Evolutionary conservation across 768 basidiomycete species (phyloP).

Genomic region (Lactarius indigo): DNA sequence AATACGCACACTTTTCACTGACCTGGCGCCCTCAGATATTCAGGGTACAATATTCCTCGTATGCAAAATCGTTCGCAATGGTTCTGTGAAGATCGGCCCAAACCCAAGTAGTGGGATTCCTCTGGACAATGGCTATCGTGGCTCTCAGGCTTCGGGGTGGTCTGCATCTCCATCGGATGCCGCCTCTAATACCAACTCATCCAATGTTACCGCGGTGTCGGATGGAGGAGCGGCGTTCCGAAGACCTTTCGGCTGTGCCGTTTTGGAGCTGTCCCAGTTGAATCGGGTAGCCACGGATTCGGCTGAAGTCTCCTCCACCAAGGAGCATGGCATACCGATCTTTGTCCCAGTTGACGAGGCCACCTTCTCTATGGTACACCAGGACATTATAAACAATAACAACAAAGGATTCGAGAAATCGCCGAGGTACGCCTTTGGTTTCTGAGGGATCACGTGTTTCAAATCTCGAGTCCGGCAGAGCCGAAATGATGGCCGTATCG

Average conservation of each 20-base stretch:
- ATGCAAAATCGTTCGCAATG: constrained; percentile 86
- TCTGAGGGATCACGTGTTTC: constrained; percentile 1
- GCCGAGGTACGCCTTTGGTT: constrained; percentile 50
- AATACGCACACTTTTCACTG: constrained; percentile 85
- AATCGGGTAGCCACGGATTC: constrained; percentile 63
- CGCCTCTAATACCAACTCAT: constrained; percentile 7
- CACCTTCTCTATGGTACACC: constrained; percentile 89
- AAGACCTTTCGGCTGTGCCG: constrained; percentile 94
- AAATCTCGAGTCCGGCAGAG: constrained; percentile 43
- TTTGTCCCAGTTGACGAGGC: constrained; percentile 79
- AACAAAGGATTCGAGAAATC: constrained; percentile 80
- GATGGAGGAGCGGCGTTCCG: constrained; percentile 51
- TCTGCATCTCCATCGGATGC: constrained; percentile 1
- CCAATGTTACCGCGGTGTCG: constrained; percentile 20
- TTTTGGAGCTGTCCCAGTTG: constrained; percentile 79
- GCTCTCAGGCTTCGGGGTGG: constrained; percentile 48
- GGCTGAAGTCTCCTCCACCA: constrained; percentile 55
- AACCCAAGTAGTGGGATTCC: constrained; percentile 47
- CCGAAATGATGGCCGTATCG: constrained; percentile 82
- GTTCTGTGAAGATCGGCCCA: constrained; percentile 71
- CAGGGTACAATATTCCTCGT: constrained; percentile 86
- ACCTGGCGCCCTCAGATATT: constrained; percentile 83
- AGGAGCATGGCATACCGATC: constrained; percentile 86
- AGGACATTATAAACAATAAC: constrained; percentile 84
- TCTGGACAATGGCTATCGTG: constrained; percentile 46